These are phyloP conservation scores for Solanum rostratum DNA, from an alignment of 257 asterid genomes.

Conservation along the genomic window DNA sequence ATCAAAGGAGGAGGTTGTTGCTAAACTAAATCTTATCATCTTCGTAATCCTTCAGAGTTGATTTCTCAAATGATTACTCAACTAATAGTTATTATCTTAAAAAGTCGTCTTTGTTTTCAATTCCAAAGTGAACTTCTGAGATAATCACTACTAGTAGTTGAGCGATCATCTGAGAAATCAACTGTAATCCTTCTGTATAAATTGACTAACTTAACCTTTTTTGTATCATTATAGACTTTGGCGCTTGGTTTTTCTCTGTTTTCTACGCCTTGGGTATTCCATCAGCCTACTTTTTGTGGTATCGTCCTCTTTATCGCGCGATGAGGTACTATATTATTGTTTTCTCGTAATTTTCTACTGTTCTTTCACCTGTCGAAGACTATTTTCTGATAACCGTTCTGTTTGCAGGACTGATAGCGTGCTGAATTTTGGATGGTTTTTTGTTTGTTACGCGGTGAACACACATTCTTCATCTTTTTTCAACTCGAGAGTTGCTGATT, in stretches of 20 bases:
- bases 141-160: not conserved
- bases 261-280: constrained; percentile 79
- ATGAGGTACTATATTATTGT: constrained; percentile 40
- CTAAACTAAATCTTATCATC: not conserved
- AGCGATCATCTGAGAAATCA: not conserved
- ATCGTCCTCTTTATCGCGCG: constrained; percentile 97
- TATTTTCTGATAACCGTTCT: not conserved
- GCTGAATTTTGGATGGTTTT: constrained; percentile 75
- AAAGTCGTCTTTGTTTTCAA: too few species aligned
- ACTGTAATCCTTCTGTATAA: not conserved
- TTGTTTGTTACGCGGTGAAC: constrained; percentile 49
- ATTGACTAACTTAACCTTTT: not conserved
- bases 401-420: constrained; percentile 70
- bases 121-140: too few species aligned
- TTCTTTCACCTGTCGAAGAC: not conserved
- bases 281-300: constrained; percentile 78
- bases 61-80: not conserved
- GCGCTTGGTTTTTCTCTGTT: constrained; percentile 61
- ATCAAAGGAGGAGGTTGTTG: constrained; percentile 62
- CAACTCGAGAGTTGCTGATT: not conserved
- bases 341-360: not conserved
- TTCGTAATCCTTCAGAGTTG: not conserved
- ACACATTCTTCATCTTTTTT: not conserved
- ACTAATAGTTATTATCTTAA: too few species aligned
- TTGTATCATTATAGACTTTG: constrained; percentile 36